Conservation (phyloP, 2,329 filamentous ascomycete species). For the Trichophyton simii region DNA sequence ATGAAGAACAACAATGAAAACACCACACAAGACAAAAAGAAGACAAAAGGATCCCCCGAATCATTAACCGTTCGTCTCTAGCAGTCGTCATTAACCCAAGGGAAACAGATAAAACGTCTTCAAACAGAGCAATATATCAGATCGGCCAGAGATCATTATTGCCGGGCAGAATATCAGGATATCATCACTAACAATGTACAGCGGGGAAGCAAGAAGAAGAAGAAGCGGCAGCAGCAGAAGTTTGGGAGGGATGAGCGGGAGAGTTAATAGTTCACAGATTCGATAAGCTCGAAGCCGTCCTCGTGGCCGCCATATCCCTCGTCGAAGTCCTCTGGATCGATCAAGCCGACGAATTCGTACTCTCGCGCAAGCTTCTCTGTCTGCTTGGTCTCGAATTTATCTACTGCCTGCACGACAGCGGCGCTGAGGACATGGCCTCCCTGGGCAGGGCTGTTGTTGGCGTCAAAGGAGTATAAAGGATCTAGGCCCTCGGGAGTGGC, state of each 20-base stretch:
- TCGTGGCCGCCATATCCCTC: slow-evolving; percentile 23
- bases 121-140: neutral
- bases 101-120: neutral
- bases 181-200: neutral
- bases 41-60: neutral
- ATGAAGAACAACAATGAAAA: neutral
- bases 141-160: neutral
- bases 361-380: slow-evolving; percentile 50
- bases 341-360: slow-evolving; percentile 42
- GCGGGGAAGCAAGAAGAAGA: neutral
- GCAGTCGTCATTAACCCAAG: neutral
- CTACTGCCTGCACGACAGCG: slow-evolving; percentile 46
- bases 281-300: slow-evolving; percentile 33
- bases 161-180: neutral
- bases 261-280: slow-evolving; percentile 20
- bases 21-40: neutral
- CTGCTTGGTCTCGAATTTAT: slow-evolving; percentile 47
- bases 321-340: slow-evolving; percentile 27
- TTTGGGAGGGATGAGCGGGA: neutral
- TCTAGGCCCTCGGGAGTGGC: slow-evolving; percentile 28
- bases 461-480: slow-evolving; percentile 44
- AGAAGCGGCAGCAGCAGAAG: no score
- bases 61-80: neutral
- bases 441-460: slow-evolving; percentile 36
- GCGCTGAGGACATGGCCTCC: slow-evolving; percentile 47